These are phyloP conservation scores for Calamus simplicifolius DNA, from an alignment of 176 grass and related monocot genomes.

Conservation along the genomic window DNA sequence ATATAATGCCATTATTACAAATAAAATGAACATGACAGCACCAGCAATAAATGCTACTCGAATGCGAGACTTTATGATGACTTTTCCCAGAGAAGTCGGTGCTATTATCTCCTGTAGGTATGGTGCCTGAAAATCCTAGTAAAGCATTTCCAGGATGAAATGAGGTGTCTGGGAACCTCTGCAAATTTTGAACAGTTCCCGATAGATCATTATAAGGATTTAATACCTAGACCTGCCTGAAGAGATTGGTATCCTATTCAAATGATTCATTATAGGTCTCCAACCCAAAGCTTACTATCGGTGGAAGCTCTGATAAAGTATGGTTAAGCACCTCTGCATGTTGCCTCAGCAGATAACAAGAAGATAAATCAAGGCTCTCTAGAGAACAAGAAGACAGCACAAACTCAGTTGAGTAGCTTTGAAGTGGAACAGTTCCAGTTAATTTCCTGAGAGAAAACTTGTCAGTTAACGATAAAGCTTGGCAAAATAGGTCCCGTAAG, in stretches of 20 bases:
- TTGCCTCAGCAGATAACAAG: constrained; percentile 66
- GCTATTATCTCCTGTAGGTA: constrained; percentile 38
- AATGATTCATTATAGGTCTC: constrained; percentile 79
- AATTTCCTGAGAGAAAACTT: constrained; percentile 72
- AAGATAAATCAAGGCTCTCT: constrained; percentile 71
- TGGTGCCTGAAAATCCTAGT: constrained; percentile 61
- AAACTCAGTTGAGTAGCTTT: constrained; percentile 68
- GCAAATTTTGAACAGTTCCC: constrained; percentile 66
- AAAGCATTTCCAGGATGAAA: constrained; percentile 76
- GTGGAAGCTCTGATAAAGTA: constrained; percentile 63
- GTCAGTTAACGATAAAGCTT: constrained; percentile 42
- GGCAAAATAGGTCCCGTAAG: constrained; percentile 67
- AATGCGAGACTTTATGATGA: constrained; percentile 43
- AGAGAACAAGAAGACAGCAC: constrained; percentile 51
- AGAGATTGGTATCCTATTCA: constrained; percentile 73
- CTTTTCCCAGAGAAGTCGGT: constrained; percentile 16
- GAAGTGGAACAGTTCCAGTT: constrained; percentile 66
- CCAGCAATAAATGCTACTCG: constrained; percentile 69
- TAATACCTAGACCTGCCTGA: constrained; percentile 50
- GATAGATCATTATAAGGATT: constrained; percentile 79
- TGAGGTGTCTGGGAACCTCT: constrained; percentile 66
- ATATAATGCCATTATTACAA: constrained; percentile 60
- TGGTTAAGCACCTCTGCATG: constrained; percentile 61
- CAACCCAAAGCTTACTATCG: constrained; percentile 61
- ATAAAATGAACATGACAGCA: constrained; percentile 57